Conservation (phyloP, 441 rosid genomes). For the Erodium texanum region DNA sequence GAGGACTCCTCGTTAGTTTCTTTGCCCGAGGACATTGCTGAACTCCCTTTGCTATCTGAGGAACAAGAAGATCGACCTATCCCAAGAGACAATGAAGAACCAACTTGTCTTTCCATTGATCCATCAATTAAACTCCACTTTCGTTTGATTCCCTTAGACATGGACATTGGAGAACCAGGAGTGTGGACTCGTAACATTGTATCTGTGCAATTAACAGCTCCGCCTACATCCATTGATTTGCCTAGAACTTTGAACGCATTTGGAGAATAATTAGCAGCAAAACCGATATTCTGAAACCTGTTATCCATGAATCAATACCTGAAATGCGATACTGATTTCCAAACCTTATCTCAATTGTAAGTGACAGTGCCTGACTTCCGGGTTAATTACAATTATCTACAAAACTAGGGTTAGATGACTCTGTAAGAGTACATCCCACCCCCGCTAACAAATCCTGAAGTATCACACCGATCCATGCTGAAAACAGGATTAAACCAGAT, state of each 20-base stretch:
- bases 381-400: slow-evolving; percentile 39
- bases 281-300: slow-evolving; percentile 40
- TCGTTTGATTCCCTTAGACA: slow-evolving; percentile 58
- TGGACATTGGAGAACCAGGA: slow-evolving; percentile 39
- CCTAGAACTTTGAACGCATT: slow-evolving; percentile 48
- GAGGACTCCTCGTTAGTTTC: slow-evolving; percentile 82
- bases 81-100: slow-evolving; percentile 69
- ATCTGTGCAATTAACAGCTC: slow-evolving; percentile 35
- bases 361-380: slow-evolving; percentile 52
- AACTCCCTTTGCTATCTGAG: slow-evolving; percentile 85
- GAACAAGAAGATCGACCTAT: slow-evolving; percentile 70
- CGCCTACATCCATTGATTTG: slow-evolving; percentile 34
- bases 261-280: slow-evolving; percentile 38
- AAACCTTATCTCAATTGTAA: slow-evolving; percentile 34
- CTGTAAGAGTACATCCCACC: slow-evolving; percentile 41
- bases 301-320: slow-evolving; percentile 42
- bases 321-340: slow-evolving; percentile 24
- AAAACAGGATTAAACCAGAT: slow-evolving; percentile 19
- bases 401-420: slow-evolving; percentile 34
- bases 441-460: slow-evolving; percentile 93
- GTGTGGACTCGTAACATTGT: slow-evolving; percentile 70
- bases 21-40: slow-evolving; percentile 74
- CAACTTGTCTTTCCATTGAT: slow-evolving; percentile 36
- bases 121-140: slow-evolving; percentile 56
- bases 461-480: slow-evolving; percentile 78